These are phyloP conservation scores for Salix caprea DNA, from an alignment of 345 rosid genomes.

Conservation along the genomic window DNA sequence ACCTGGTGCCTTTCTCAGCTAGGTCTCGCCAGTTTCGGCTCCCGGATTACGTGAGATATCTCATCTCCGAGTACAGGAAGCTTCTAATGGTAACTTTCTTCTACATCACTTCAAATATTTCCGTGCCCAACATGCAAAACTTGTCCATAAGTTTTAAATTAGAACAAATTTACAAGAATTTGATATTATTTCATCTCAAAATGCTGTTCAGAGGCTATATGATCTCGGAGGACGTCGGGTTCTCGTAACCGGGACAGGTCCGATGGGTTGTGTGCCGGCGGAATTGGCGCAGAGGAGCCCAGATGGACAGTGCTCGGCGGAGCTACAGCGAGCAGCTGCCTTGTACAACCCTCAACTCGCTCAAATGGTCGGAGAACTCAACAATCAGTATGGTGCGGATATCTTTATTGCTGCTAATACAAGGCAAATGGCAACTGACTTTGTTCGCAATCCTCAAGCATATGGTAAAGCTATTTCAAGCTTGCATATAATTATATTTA, in stretches of 20 bases:
- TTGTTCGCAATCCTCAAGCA: conserved; percentile 14
- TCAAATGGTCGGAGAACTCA: conserved; percentile 11
- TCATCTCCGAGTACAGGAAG: conserved; percentile 29
- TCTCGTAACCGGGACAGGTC: conserved; percentile 30
- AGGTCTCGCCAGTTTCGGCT: conserved; percentile 25
- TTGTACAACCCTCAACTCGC: conserved; percentile 25
- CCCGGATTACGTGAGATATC: conserved; percentile 18
- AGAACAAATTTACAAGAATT: too few species aligned
- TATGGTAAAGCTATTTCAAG: conserved; percentile 1
- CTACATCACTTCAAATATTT: too few species aligned
- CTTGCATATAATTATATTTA: too few species aligned
- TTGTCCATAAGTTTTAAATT: too few species aligned
- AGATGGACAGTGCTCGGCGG: conserved; percentile 7
- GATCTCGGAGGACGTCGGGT: conserved; percentile 22
- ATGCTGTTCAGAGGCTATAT: conserved; percentile 7
- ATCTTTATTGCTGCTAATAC: conserved; percentile 25
- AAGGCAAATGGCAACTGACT: neutral
- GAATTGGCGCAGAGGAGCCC: conserved; percentile 17
- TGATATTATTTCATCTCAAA: neutral
- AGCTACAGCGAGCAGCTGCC: conserved; percentile 16
- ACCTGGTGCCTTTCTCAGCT: conserved; percentile 22
- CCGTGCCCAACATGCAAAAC: too few species aligned
- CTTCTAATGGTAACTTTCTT: conserved; percentile 18
- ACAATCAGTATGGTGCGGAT: conserved; percentile 9
- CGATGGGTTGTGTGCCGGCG: conserved; percentile 25